Base-by-base conservation (phyloP, 768 basidiomycete species). In the Asterophora lycoperdoides region DNA sequence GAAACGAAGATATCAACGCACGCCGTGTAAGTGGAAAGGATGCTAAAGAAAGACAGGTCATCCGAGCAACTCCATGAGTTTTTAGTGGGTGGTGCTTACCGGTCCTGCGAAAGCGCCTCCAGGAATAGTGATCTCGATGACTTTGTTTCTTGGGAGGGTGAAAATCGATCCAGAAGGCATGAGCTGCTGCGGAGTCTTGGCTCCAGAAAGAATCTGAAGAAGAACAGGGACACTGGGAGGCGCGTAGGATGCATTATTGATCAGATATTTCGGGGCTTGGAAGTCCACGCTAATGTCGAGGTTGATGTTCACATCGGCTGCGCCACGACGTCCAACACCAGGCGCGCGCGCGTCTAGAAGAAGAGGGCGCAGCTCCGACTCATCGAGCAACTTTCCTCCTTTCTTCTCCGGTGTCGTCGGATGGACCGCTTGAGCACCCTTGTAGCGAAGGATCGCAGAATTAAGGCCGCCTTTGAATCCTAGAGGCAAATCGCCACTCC, bases 191-290 rank as follows among this genome's bases (percentile, higher is more conserved):
- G 73, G 70, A 20, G 58, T 51, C 38, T 59, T 63, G 13, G 65
- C 64, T 26, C 76, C 76, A 39, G 68, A 72, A 19, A 77, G 47
- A 13, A 76, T 71, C 48, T 77, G 75, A 23, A 76, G 64, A 2
- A 77, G 59, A 2, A 73, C 73, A 0, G 76, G 75, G 2, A 72
- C 66, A 2, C 62, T 58, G 0, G 74, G 74, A 3, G 69, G 59
- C 1, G 37, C 26, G 44, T 63, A 70, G 5, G 58, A 49, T 20
- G 32, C 57, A 6, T 62, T 62, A 40, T 70, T 71, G 30, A 76
- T 57, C 11, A 47, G 47, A 58, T 67, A 75, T 4, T 54, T 28
- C 8, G 43, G 5, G 6, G 42, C 39, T 7, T 37, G 13, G 20
- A 54, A 36, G 29, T 62, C 51, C 23, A 60, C 19, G n/a, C 17